Base-by-base conservation (phyloP, 2,329 filamentous ascomycete species). In the Fusarium solani-melongenae region DNA sequence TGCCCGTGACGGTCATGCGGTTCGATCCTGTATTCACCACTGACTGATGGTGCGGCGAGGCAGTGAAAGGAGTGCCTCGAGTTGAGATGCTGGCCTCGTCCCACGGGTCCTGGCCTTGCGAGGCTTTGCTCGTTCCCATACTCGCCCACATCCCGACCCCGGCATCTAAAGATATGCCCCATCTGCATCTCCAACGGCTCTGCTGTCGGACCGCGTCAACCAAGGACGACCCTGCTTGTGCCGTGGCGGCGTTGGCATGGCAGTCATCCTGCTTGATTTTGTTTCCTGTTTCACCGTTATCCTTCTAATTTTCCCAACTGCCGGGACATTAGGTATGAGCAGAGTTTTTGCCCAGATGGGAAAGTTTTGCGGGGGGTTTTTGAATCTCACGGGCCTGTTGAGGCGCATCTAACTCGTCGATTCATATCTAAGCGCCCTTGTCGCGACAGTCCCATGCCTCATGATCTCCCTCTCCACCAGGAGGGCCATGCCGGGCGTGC, bases 371-470 rank as follows among this genome's bases (percentile, higher is more conserved):
- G 73, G 63, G 59, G 62, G 62, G 44, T 56, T 24, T 49, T 67
- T 67, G 57, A 66, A 53, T 59, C 36, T 60, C 67, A 66, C 27
- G 34, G 64, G 20, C 36, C 46, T 57, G 66, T 64, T 39, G 41
- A 71, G 41, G 56, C 34, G 46, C 15, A 67, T 65, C 62, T 64
- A 66, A 66, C 70, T 72, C 64, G 60, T 62, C 46, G 65, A 41
- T 68, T 77, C 67, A 70, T 70, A 69, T 74, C 69, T 79, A 79
- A 79, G 78, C 78, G 78, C 78, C 74, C 57, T 69, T 46, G 60
- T 75, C 66, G 68, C 64, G 71, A 67, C 70, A 72, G 24, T 31
- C 39, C 27, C 29, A 57, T 68, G 49, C 34, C 69, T 36, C 59
- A 70, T 59, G 62, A 74, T 70, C 62, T 27, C 44, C 51, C 49